Evolutionary conservation across 371 early-diverging fungal species (phyloP).

Genomic region (Circinella umbellata): DNA sequence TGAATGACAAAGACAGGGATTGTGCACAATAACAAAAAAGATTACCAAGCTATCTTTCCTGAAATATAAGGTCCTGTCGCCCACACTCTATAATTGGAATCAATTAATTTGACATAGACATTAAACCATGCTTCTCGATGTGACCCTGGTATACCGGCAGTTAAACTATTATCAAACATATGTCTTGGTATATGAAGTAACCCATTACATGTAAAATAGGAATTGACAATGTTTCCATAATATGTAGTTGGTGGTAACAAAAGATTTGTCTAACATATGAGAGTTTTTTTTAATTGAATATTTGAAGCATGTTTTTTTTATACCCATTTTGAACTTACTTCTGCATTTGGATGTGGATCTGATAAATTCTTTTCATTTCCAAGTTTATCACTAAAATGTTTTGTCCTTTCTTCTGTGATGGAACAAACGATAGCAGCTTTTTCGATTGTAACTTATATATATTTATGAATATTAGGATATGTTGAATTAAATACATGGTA

Average conservation of each 20-base stretch:
- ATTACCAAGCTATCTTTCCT: slow-evolving; percentile 6
- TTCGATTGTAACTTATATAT: slow-evolving; percentile 15
- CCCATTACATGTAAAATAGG: slow-evolving; percentile 41
- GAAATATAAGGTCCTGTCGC: slow-evolving; percentile 7
- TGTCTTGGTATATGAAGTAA: slow-evolving; percentile 30
- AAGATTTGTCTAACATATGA: slow-evolving; percentile 20
- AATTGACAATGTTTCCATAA: slow-evolving; percentile 31
- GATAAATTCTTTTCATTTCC: slow-evolving; percentile 37
- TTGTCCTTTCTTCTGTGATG: slow-evolving; percentile 33
- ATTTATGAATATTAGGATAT: neutral
- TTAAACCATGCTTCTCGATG: slow-evolving; percentile 40
- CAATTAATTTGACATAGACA: slow-evolving; percentile 18
- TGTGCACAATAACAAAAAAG: too few species aligned
- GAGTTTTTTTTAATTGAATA: neutral
- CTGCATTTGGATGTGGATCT: slow-evolving; percentile 25
- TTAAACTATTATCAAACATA: slow-evolving; percentile 17
- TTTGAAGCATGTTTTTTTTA: neutral
- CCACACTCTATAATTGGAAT: slow-evolving; percentile 6
- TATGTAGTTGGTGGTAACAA: slow-evolving; percentile 38
- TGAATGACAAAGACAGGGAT: too few species aligned
- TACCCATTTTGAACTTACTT: neutral
- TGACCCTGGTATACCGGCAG: neutral
- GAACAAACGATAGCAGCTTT: slow-evolving; percentile 40
- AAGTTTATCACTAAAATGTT: slow-evolving; percentile 32
- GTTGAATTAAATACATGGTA: neutral